Conservation (phyloP, 768 basidiomycete genomes). For the Hygrocybe coccinea region DNA sequence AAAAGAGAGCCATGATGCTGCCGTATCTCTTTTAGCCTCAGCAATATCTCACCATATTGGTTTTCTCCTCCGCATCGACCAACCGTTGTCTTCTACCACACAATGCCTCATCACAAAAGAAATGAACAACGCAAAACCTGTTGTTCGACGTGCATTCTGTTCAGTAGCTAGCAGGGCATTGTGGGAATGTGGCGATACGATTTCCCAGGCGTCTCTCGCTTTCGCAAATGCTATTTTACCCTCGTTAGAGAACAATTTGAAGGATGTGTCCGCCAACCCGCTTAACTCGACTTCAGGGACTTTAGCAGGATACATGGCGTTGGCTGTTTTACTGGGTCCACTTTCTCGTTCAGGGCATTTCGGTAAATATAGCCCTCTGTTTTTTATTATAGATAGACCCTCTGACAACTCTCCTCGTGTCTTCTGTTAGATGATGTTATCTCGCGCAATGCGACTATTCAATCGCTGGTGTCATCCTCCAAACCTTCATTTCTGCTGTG, state of each 20-base stretch:
- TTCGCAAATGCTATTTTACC: slow-evolving; percentile 55
- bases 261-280: slow-evolving; percentile 57
- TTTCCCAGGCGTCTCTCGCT: slow-evolving; percentile 38
- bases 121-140: slow-evolving; percentile 61
- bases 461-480: slow-evolving; percentile 43
- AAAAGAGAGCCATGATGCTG: slow-evolving; percentile 78
- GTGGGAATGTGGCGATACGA: slow-evolving; percentile 41
- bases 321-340: slow-evolving; percentile 63
- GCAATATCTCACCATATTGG: slow-evolving; percentile 58
- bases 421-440: slow-evolving; percentile 38
- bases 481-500: slow-evolving; percentile 85
- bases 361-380: slow-evolving; percentile 35
- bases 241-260: slow-evolving; percentile 66
- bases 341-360: slow-evolving; percentile 46
- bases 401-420: slow-evolving; percentile 12
- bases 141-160: slow-evolving; percentile 56
- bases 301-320: slow-evolving; percentile 80
- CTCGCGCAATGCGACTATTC: slow-evolving; percentile 44
- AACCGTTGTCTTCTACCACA: slow-evolving; percentile 41
- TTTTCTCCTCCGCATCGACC: slow-evolving; percentile 43
- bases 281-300: slow-evolving; percentile 57
- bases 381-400: slow-evolving; percentile 14
- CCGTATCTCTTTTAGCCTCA: slow-evolving; percentile 48
- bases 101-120: slow-evolving; percentile 59
- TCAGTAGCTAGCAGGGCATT: slow-evolving; percentile 57